Evolutionary conservation across 306 rosid species (phyloP).

Genomic region (Trifolium pratense): DNA sequence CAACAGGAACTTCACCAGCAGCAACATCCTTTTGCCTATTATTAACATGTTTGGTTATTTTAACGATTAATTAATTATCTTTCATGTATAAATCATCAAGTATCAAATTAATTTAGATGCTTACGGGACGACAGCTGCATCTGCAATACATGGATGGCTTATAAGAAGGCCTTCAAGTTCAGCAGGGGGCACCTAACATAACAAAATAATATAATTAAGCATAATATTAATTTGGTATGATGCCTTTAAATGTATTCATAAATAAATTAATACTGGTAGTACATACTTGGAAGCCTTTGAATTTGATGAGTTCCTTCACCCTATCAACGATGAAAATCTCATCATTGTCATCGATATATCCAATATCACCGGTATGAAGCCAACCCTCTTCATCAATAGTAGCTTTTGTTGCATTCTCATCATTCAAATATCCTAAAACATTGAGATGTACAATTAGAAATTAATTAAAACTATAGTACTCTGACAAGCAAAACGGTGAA

Average conservation of each 20-base stretch:
- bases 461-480: too few relatives aligned
- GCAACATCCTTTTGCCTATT: constrained; percentile 77
- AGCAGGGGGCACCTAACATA: constrained; percentile 82
- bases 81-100: not conserved
- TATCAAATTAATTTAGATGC: constrained; percentile 36
- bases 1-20: constrained; percentile 96
- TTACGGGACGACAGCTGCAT: constrained; percentile 96
- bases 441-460: not conserved
- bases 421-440: constrained; percentile 69
- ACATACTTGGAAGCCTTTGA: constrained; percentile 87
- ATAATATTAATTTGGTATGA: too few relatives aligned
- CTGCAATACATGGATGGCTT: constrained; percentile 79
- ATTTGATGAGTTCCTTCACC: constrained; percentile 89
- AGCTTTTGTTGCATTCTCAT: constrained; percentile 60
- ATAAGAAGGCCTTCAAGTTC: constrained; percentile 87
- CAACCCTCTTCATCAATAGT: constrained; percentile 82
- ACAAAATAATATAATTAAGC: not conserved
- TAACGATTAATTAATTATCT: not conserved
- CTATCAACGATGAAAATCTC: constrained; percentile 89
- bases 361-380: constrained; percentile 94
- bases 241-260: not conserved
- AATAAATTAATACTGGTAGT: not conserved
- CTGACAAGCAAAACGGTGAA: too few relatives aligned
- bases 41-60: constrained; percentile 3
- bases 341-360: constrained; percentile 72